Base-by-base conservation (phyloP, 352 stramenopile genomes). In the Phytophthora tentaculata region DNA sequence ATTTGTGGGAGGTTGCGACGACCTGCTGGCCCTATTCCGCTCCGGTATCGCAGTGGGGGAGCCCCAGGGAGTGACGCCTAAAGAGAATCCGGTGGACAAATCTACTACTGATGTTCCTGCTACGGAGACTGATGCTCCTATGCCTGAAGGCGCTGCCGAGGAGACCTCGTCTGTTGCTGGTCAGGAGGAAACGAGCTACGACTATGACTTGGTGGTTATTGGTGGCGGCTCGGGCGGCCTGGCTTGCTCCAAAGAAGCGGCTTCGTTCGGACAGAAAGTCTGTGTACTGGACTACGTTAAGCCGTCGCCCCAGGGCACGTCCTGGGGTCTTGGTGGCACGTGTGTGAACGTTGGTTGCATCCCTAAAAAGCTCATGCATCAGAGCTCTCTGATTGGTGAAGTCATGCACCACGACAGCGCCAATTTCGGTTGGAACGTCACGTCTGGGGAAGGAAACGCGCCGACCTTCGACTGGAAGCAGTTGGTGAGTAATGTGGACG, bases 321-420 rank as follows among this genome's bases (percentile, higher is more conserved):
- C 75, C 29, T 98, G 94, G 95, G 94, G 95, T 16, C 85, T 98
- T 29, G 95, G 95, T 37, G 97, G 98, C 50, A 99, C 98, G 26
- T 99, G 98, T 67, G 97, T 99, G 59, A 99, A 99, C 76, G 97
- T 99, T 5, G 98, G 98, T 17, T 99, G 98, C 68, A 99, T 99
- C 70, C 97, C 98, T 24, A 99, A 99, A 83, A 99, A 99, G 76
- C 83, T 99, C 14, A 99, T 99, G 92, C 97, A 99, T 72, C 91
- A 98, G 71, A 97, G 96, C 64, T 90, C 96, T 37, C 62, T 98
- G 29, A 81, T 99, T 3, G 89, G 93, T 52, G 94, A 99, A 64
- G 61, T 83, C 10, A 79, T 98, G 44, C 80, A 94, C 60, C 83
- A 91, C 49, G 97, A 99, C 74, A 71, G 77, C 14, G 76, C 81